A percentile compares a stretch with the other conserved stretches of the same genome.
Conservation (phyloP, 2,329 filamentous ascomycete species). For the Elsinoe ampelina region DNA sequence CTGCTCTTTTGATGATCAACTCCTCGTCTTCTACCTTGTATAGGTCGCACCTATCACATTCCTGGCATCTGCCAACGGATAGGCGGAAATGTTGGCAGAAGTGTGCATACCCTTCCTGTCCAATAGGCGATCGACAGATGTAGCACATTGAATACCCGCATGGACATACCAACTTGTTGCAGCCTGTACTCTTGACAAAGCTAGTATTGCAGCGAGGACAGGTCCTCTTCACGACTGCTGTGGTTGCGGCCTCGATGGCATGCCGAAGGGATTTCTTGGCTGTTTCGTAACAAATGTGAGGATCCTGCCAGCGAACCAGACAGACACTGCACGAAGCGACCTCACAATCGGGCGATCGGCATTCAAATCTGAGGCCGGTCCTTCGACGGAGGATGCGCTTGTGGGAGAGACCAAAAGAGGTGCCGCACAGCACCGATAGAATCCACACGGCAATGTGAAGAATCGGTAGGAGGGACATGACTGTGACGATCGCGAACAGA, state of each 20-base stretch:
- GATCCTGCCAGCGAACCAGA: conserved; percentile 72
- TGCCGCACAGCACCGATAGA: conserved; percentile 27
- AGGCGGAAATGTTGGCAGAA: conserved; percentile 95
- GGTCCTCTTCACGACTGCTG: conserved; percentile 85
- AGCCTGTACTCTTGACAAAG: conserved; percentile 88
- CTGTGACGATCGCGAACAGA: conserved; percentile 38
- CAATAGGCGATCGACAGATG: conserved; percentile 61
- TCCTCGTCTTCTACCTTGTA: conserved; percentile 42
- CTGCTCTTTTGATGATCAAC: conserved; percentile 32
- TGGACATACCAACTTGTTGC: conserved; percentile 92
- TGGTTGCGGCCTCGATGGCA: conserved; percentile 86
- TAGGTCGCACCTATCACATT: conserved; percentile 57
- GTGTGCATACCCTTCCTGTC: conserved; percentile 73
- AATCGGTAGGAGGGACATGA: conserved; percentile 46
- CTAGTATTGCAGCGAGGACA: conserved; percentile 85
- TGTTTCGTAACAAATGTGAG: conserved; percentile 83
- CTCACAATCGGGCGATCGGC: conserved; percentile 58
- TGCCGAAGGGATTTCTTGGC: conserved; percentile 73
- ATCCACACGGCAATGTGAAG: conserved; percentile 42
- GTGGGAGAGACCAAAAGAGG: conserved; percentile 50
- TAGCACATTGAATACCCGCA: conserved; percentile 99
- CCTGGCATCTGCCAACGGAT: conserved; percentile 62
- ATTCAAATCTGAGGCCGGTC: conserved; percentile 68
- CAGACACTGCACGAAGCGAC: conserved; percentile 73
- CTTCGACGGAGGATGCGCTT: conserved; percentile 59